A percentile compares a stretch with the other conserved stretches of the same genome.
Evolutionary conservation across 2,329 filamentous ascomycete species (phyloP).

Genomic region (Elsinoe australis): DNA sequence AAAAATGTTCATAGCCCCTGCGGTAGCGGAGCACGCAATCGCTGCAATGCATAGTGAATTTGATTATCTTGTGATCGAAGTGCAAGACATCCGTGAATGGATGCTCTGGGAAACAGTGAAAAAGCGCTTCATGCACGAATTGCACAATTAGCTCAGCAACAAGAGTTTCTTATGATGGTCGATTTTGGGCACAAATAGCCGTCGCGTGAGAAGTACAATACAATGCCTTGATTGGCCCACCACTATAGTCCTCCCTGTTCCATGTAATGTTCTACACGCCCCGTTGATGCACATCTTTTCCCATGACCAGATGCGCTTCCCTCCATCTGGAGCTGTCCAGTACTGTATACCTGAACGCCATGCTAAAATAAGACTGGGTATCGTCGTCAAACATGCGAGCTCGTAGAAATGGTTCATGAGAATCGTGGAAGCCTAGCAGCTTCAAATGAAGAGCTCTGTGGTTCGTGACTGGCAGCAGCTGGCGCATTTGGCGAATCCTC

Average conservation of each 20-base stretch:
- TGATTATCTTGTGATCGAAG: no score
- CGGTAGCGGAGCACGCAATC: constrained; percentile 10
- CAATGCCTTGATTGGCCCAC: no score
- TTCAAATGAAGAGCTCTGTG: constrained; percentile 3
- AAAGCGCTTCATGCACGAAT: no score
- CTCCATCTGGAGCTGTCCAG: neutral
- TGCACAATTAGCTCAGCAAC: no score
- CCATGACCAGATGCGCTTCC: neutral
- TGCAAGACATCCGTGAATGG: no score
- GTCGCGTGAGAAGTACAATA: no score
- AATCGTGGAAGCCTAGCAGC: constrained; percentile 15
- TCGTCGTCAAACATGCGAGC: neutral
- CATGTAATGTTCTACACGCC: no score
- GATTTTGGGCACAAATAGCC: no score
- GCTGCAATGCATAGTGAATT: no score
- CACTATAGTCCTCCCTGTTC: no score
- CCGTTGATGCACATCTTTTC: neutral
- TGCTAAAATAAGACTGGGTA: constrained; percentile 10
- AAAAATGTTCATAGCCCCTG: neutral
- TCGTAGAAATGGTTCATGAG: constrained; percentile 5
- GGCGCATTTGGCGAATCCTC: neutral
- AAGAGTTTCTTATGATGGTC: no score
- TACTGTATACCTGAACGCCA: constrained; percentile 14
- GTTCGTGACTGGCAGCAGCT: neutral
- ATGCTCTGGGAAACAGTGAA: no score